phyloP scores from a whole-genome alignment of 2,329 filamentous ascomycete genomes.

The Metarhizium humberi region DNA sequence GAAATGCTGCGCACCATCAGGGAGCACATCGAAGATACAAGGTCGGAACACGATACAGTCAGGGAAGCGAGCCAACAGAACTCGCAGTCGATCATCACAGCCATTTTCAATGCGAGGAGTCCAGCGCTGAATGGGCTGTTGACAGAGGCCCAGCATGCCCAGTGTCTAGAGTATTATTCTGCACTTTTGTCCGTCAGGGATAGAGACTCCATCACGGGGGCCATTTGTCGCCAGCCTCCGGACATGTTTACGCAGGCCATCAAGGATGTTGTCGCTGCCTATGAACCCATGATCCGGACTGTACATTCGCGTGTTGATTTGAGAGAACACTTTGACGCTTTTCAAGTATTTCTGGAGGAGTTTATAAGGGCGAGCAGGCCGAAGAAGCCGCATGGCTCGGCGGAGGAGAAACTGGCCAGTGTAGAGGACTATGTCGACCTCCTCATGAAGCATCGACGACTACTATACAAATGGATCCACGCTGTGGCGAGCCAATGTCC shows the following conservation, averaged over 20 bases:
- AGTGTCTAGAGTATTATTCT: slow-evolving; percentile 61
- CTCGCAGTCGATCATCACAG: slow-evolving; percentile 52
- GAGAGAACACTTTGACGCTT: slow-evolving; percentile 55
- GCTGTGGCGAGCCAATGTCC: slow-evolving; percentile 59
- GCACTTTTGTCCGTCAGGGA: slow-evolving; percentile 64
- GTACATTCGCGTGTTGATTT: slow-evolving; percentile 66
- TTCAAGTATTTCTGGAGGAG: slow-evolving; percentile 61
- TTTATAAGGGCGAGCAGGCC: slow-evolving; percentile 52
- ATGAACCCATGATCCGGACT: slow-evolving; percentile 64
- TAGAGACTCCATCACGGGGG: slow-evolving; percentile 58
- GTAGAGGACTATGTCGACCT: slow-evolving; percentile 66
- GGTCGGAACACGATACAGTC: slow-evolving; percentile 47
- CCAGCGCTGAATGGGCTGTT: slow-evolving; percentile 36
- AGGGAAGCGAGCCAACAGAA: slow-evolving; percentile 44
- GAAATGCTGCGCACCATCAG: slow-evolving; percentile 53
- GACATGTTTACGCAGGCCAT: slow-evolving; percentile 64
- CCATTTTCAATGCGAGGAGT: slow-evolving; percentile 51
- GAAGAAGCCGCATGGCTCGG: slow-evolving; percentile 19
- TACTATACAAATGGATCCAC: slow-evolving; percentile 62
- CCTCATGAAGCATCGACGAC: slow-evolving; percentile 52
- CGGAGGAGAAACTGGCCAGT: slow-evolving; percentile 33
- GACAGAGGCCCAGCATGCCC: slow-evolving; percentile 50
- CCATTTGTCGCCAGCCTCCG: slow-evolving; percentile 58
- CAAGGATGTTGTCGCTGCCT: slow-evolving; percentile 54
- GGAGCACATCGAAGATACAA: slow-evolving; percentile 42